Evolutionary conservation across 129 eudicot genomes (phyloP), one percentile per base, ranked within the genome.

Genomic region (Artemisia argyi): DNA sequence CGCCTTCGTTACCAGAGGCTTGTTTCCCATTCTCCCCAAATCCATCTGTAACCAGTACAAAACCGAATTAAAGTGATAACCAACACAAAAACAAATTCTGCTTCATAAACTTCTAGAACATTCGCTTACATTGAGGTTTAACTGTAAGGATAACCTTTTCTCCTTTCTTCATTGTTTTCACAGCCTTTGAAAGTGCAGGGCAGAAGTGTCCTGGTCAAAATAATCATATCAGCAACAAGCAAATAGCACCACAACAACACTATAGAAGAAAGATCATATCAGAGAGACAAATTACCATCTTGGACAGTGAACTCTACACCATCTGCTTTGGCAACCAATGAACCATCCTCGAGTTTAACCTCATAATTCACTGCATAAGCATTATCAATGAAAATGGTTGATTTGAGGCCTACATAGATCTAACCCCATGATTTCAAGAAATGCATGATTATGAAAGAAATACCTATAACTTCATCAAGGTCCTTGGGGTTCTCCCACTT

Each of bases 401-500:
- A 30, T 13, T 44, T 16, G 16, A 61, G 11, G 17, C 18, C 57
- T 16, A 13, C 22, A 5, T 4, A 22, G 4, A 32, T 18, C 7
- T 24, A 56, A 46, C 16, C 50, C 49, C 2, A 20, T 3, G 17
- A 26, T 22, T 7, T 22, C 30, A 17, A 24, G 19, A 12, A 64
- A 22, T 49, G 61, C n/a, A 18, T 10, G 51, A 9, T 19, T 13
- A 14, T 12, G 48, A 61, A 47, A 55, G 3, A 14, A 50, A 54
- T 86, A 95, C 99, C 99, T 55, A 88, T 63, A 61, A 91, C 97
- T 84, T 95, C 99, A 85, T 95, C 99, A 67, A 85, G 83, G 71
- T 95, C 97, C 79, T 86, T 91, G 0, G 99, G 99, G 71, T 91
- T 95, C 76, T 95, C 96, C 99, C 97, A 95, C 56, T 91, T 91